Conservation (phyloP, 1,284 basidiomycete genomes). For the Leccinum brunneo-olivaceum region DNA sequence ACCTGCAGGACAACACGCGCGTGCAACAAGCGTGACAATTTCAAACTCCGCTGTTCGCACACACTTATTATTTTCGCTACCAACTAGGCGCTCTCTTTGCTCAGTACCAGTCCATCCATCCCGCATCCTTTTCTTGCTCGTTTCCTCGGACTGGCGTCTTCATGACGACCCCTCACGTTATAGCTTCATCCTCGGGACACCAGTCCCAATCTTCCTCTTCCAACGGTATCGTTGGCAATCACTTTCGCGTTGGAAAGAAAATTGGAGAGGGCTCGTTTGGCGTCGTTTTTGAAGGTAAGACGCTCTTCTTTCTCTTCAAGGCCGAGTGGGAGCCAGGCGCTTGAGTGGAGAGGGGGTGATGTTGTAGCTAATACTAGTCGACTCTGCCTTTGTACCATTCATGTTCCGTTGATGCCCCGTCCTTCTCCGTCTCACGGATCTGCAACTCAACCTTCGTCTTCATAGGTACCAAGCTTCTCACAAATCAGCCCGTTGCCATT, state of each 20-base stretch:
- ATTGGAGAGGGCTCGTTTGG: slow-evolving; percentile 84
- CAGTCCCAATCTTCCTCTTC: slow-evolving; percentile 52
- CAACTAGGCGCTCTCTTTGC: slow-evolving; percentile 18
- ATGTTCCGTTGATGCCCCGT: slow-evolving; percentile 7
- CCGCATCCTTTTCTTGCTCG: slow-evolving; percentile 22
- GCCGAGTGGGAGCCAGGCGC: no score
- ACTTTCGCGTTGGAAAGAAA: slow-evolving; percentile 80
- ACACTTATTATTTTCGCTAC: slow-evolving; percentile 26
- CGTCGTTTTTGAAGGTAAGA: slow-evolving; percentile 72
- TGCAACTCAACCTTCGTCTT: slow-evolving; percentile 14
- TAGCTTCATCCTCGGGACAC: slow-evolving; percentile 62
- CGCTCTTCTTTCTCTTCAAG: background rate
- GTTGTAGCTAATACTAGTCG: slow-evolving; percentile 6
- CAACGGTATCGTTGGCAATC: slow-evolving; percentile 67
- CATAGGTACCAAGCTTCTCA: slow-evolving; percentile 80
- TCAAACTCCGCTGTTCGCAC: slow-evolving; percentile 31
- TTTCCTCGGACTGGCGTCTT: slow-evolving; percentile 27
- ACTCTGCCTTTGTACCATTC: background rate
- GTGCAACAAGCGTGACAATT: slow-evolving; percentile 10
- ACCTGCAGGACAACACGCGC: slow-evolving; percentile 12
- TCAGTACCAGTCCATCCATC: slow-evolving; percentile 19
- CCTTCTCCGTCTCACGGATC: slow-evolving; percentile 3
- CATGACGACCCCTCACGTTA: slow-evolving; percentile 74
- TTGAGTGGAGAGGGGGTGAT: no score
- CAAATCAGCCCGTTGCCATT: slow-evolving; percentile 90